Conservation (phyloP, 2,329 filamentous ascomycete species). For the Neopestalotiopsis sp. region DNA sequence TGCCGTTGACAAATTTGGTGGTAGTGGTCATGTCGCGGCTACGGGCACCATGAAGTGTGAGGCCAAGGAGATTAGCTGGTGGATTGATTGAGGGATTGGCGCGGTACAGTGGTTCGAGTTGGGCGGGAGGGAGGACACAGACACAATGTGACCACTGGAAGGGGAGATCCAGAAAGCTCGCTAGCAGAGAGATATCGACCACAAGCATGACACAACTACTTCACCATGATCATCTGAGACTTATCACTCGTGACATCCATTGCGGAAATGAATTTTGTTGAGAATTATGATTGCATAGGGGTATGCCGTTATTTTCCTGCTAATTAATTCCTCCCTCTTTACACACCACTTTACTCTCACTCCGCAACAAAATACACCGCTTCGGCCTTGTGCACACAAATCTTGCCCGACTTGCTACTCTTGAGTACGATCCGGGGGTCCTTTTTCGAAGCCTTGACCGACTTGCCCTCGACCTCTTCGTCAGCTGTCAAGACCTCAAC, state of each 20-base stretch:
- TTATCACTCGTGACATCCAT: neutral
- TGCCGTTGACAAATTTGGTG: slow-evolving; percentile 12
- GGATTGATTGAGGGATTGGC: slow-evolving; percentile 9
- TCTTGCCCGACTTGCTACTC: slow-evolving; percentile 23
- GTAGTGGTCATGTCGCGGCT: slow-evolving; percentile 11
- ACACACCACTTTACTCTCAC: neutral
- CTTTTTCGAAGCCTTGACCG: slow-evolving; percentile 21
- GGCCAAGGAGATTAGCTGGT: slow-evolving; percentile 19
- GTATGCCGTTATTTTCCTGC: neutral
- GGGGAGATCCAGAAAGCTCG: no score
- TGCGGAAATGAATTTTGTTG: neutral
- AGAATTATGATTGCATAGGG: neutral
- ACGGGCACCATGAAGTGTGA: slow-evolving; percentile 19
- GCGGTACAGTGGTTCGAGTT: neutral
- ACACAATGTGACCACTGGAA: no score
- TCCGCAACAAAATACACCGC: slow-evolving; percentile 23
- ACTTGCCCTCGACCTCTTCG: slow-evolving; percentile 23
- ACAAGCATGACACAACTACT: no score
- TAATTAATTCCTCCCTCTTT: neutral
- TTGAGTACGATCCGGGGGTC: slow-evolving; percentile 24
- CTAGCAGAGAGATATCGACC: no score
- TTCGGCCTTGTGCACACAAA: slow-evolving; percentile 27
- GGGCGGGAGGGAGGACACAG: neutral
- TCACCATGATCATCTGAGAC: neutral
- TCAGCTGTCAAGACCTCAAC: slow-evolving; percentile 21